phyloP scores from a whole-genome alignment of 805 yeast species.

The Spathaspora sp. region DNA sequence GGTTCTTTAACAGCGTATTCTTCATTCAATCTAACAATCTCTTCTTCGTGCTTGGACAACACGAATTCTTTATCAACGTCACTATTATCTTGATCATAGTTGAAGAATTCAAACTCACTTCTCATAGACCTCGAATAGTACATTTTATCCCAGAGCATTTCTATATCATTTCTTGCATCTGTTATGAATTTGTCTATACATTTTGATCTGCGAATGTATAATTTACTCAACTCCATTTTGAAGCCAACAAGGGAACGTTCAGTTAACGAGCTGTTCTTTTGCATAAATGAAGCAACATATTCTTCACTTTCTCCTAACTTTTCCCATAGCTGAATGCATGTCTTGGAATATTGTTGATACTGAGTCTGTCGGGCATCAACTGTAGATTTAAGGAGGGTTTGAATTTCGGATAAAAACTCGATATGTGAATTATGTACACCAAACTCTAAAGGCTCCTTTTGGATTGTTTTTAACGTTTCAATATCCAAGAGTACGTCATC shows the following conservation, averaged over 20 bases:
- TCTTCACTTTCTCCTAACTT: conserved; percentile 48
- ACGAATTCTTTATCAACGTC: conserved; percentile 54
- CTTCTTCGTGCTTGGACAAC: conserved; percentile 61
- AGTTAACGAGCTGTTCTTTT: conserved; percentile 45
- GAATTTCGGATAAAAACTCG: conserved; percentile 25
- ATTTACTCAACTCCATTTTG: conserved; percentile 51
- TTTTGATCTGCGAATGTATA: conserved; percentile 57
- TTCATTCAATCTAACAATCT: conserved; percentile 48
- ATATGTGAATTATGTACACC: conserved; percentile 36
- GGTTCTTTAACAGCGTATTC: conserved; percentile 51
- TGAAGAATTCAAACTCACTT: conserved; percentile 40
- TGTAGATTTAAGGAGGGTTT: conserved; percentile 26
- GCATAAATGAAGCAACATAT: conserved; percentile 41
- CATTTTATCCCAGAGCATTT: conserved; percentile 58
- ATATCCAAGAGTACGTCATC: conserved; percentile 25
- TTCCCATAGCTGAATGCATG: conserved; percentile 53
- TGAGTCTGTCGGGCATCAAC: conserved; percentile 35
- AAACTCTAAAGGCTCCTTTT: conserved; percentile 33
- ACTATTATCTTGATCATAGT: conserved; percentile 27
- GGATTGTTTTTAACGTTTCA: conserved; percentile 35
- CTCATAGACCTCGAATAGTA: conserved; percentile 55
- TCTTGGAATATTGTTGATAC: conserved; percentile 27
- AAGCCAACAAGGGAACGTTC: conserved; percentile 46
- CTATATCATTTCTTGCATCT: conserved; percentile 58
- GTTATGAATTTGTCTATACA: conserved; percentile 65